Evolutionary conservation across 345 rosid genomes (phyloP), one percentile per base, ranked within the genome.

Genomic region (Geranium rotundifolium): DNA sequence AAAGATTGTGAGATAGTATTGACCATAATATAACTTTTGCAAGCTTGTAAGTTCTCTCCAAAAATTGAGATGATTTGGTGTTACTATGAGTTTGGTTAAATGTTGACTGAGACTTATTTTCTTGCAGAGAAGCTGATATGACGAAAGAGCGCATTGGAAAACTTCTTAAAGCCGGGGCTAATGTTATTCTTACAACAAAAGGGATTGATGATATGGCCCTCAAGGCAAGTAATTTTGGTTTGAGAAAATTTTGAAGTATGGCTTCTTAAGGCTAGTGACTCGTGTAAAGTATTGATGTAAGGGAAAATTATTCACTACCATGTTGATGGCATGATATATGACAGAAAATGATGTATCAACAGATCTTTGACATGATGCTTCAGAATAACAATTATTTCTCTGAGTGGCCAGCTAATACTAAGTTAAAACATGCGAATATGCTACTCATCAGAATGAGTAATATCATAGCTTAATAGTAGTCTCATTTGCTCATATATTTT

Each of bases 161-260:
- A 73, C 86, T 93, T 64, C 74, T 93, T 64, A 88, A 86, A 78
- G 95, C 92, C 73, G 99, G 99, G 55, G 99, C 99, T n/a, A 90
- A 93, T 75, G 97, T 93, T 62, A 78, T 95, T 60, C 72, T 95
- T 73, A 95, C 97, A 41, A 95, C 97, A 7, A 95, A 95, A 76
- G 97, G 95, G 67, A 95, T 95, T 68, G 99, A 90, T 75, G 99
- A 90, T 84, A 95, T 95, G 99, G 95, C 99, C 67, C 88, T 95
- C 58, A 95, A 90, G 87, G 98, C 74, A 71, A 65, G 17, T 41
- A 4, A 41, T 41, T 41, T 5, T 41, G 50, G 4, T 41, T 34
- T 4, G 4, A 3, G 4, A 8, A 34, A 8, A 41, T 41, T 41
- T 12, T 34, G 41, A 5, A 41, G 1, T 41, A 9, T 12, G 14